A percentile compares a stretch with the other conserved stretches of the same genome.
These are phyloP conservation scores for Tetrapisispora namnaoensis DNA, from an alignment of 805 yeast species.

Conservation along the genomic window DNA sequence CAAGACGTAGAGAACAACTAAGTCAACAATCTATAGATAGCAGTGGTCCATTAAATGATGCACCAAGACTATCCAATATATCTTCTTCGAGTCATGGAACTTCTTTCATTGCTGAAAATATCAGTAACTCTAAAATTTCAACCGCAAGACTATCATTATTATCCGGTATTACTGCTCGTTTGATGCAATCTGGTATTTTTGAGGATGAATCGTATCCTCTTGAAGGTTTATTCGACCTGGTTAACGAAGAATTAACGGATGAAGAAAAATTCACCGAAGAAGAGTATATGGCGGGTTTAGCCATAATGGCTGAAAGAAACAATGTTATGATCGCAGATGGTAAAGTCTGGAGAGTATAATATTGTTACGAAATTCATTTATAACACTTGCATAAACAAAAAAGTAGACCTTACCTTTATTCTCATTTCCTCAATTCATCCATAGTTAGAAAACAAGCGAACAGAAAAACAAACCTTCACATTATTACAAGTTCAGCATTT, in stretches of 20 bases:
- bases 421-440: not conserved
- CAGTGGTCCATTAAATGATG: conserved; percentile 19
- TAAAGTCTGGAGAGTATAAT: conserved; percentile 36
- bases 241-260: conserved; percentile 37
- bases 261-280: conserved; percentile 39
- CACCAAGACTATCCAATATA: conserved; percentile 16
- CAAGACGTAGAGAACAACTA: conserved; percentile 17
- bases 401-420: no score
- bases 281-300: conserved; percentile 38
- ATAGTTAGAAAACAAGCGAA: no score
- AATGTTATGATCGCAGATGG: conserved; percentile 41
- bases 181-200: conserved; percentile 36
- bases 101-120: conserved; percentile 9
- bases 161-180: conserved; percentile 37
- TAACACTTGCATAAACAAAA: not conserved
- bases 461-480: not conserved
- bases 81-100: conserved; percentile 16
- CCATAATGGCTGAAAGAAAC: conserved; percentile 35
- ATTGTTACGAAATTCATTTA: not conserved
- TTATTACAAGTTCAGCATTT: no score
- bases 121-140: conserved; percentile 34
- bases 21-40: not conserved
- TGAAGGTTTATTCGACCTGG: conserved; percentile 30
- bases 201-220: conserved; percentile 37
- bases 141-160: conserved; percentile 40